Evolutionary conservation across 495 filamentous ascomycete genomes (phyloP), one percentile per base, ranked within the genome.

Genomic region (Symbiotaphrina buchneri): DNA sequence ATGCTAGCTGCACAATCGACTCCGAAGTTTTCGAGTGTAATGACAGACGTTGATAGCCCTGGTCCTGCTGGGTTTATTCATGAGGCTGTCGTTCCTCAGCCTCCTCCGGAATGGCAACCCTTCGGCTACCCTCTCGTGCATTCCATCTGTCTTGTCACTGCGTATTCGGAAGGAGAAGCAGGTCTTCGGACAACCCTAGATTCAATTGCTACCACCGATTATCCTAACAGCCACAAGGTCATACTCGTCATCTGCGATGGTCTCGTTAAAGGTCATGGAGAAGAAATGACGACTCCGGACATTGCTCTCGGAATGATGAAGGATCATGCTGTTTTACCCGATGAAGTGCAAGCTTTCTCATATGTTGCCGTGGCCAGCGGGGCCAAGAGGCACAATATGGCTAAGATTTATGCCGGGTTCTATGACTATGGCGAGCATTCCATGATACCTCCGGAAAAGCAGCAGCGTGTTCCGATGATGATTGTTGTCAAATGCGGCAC

Each of bases 391-490:
- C 90, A 95, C 64, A 95, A 95, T 52, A 95, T 94, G 90, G 82
- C 90, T 39, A 92, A 95, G 60, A 69, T 99, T 29, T 94, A 95
- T 48, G 72, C 84, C 28, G 87, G 87, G 26, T 95, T 95, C 57
- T 99, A 99, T 48, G 80, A 93, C 53, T 99, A 94, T 41, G 90
- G 90, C 34, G 56, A 67, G 11, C 61, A 74, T 35, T 85, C 79
- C 3, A 52, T 64, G 35, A 72, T 99, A 31, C 74, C 85, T 1
- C 36, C 54, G 1, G 81, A 90, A 24, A 90, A 85, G 56, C 90
- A 93, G 49, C 84, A 94, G 51, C 76, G 90, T 31, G 84, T 99
- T n/a, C 90, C 90, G 1, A 94, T 99, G 85, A 84, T 95, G 63
- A 68, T 90, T 2, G 65, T 99, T 31, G 83, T 94, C 27, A 99